A percentile compares a stretch with the other conserved stretches of the same genome.
Conservation (phyloP, 306 rosid species). For the Trichosanthes truncata region DNA sequence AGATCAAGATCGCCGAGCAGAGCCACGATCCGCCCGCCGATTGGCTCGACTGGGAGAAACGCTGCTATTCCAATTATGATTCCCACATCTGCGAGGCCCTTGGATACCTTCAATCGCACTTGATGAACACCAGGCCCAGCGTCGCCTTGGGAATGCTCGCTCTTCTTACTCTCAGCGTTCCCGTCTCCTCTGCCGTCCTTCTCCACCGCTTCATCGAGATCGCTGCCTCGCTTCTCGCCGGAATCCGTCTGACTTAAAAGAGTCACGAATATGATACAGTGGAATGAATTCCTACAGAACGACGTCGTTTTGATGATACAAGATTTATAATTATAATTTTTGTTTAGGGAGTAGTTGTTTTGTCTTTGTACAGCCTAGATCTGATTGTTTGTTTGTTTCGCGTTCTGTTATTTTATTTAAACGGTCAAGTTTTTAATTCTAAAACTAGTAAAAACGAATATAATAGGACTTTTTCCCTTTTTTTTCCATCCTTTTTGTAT, state of each 20-base stretch:
- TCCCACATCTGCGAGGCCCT: constrained; percentile 11
- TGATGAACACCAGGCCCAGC: constrained; percentile 28
- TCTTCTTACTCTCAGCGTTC: constrained; percentile 13
- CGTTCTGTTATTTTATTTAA: not conserved
- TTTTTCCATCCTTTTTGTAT: too few species aligned
- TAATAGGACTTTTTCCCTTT: too few species aligned
- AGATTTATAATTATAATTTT: not conserved
- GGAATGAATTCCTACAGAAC: not conserved
- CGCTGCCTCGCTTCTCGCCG: constrained; percentile 3
- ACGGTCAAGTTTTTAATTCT: not conserved
- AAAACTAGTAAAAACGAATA: not conserved
- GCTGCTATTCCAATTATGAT: constrained; percentile 13
- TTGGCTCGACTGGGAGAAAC: constrained; percentile 31
- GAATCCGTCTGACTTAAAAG: not conserved
- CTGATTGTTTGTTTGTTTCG: not conserved
- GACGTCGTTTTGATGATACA: not conserved
- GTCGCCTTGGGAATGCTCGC: constrained; percentile 17
- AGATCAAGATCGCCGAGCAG: constrained; percentile 18
- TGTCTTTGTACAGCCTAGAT: not conserved
- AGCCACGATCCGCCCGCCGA: constrained; percentile 20
- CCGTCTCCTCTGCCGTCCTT: constrained; percentile 8
- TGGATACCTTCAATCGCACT: constrained; percentile 17
- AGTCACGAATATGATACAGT: not conserved
- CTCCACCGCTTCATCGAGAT: constrained; percentile 4
- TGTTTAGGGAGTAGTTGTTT: not conserved